phyloP scores from a whole-genome alignment of 768 basidiomycete genomes.

The Austroboletus eburneus region DNA sequence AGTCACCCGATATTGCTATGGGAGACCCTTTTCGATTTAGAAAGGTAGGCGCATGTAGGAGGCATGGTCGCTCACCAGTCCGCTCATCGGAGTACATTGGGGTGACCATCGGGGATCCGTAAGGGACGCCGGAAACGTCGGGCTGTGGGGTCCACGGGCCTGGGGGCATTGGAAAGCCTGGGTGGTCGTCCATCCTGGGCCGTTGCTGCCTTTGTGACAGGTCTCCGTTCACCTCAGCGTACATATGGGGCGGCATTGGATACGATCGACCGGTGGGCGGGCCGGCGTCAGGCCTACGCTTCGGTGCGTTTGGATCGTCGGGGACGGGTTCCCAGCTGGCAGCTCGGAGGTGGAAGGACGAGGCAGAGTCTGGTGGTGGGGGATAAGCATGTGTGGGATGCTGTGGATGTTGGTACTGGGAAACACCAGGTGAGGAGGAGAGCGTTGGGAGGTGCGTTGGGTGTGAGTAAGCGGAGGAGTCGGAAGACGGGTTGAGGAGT shows the following conservation, averaged over 20 bases:
- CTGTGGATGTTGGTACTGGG: slow-evolving; percentile 28
- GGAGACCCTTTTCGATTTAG: slow-evolving; percentile 16
- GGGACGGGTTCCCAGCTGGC: slow-evolving; percentile 51
- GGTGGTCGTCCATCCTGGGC: slow-evolving; percentile 31
- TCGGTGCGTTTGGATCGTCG: slow-evolving; percentile 34
- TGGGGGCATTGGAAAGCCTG: slow-evolving; percentile 26
- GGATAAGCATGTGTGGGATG: slow-evolving; percentile 27
- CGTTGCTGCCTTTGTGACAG: slow-evolving; percentile 25
- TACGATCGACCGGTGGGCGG: slow-evolving; percentile 32
- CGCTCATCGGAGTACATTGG: slow-evolving; percentile 57
- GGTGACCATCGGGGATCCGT: slow-evolving; percentile 40
- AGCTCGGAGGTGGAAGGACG: slow-evolving; percentile 54
- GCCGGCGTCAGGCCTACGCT: slow-evolving; percentile 34
- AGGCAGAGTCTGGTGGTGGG: slow-evolving; percentile 25
- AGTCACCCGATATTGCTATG: slow-evolving; percentile 43
- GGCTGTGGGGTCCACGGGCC: slow-evolving; percentile 33
- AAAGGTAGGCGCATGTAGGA: slow-evolving; percentile 8
- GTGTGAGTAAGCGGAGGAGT: slow-evolving; percentile 33
- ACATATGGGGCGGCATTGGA: slow-evolving; percentile 31
- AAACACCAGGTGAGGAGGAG: slow-evolving; percentile 19
- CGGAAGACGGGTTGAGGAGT: slow-evolving; percentile 46
- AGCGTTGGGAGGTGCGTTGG: slow-evolving; percentile 28
- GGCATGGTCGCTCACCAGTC: slow-evolving; percentile 39
- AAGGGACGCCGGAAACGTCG: slow-evolving; percentile 34
- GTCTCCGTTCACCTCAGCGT: slow-evolving; percentile 33